These are phyloP conservation scores for Pittosporum tobira DNA, from an alignment of 129 eudicot species.

Conservation along the genomic window DNA sequence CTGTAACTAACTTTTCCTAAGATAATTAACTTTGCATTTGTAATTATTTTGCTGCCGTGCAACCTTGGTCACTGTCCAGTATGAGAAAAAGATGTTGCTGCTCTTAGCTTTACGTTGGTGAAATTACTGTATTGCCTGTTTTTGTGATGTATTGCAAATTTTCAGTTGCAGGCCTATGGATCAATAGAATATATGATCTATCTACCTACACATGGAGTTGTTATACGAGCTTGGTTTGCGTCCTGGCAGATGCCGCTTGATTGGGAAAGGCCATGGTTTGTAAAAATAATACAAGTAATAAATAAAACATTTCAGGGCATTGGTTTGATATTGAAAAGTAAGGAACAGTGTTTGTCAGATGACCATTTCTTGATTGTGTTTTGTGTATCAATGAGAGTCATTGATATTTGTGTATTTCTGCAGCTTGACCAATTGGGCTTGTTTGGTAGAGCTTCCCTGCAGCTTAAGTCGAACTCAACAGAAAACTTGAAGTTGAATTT, in stretches of 20 bases:
- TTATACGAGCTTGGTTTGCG: slow-evolving; percentile 93
- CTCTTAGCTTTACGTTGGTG: neutral
- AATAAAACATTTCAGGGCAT: neutral
- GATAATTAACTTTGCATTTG: neutral
- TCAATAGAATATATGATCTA: slow-evolving; percentile 55
- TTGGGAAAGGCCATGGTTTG: slow-evolving; percentile 98
- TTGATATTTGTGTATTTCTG: no score
- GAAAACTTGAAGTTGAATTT: no score
- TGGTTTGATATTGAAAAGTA: slow-evolving; percentile 1
- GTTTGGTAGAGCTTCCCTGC: no score
- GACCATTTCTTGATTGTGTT: no score
- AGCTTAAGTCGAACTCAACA: no score
- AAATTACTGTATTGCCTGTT: slow-evolving; percentile 7
- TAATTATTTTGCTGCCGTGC: neutral
- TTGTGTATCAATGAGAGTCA: no score
- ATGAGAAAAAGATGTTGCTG: neutral
- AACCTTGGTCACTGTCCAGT: neutral
- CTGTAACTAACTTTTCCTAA: neutral
- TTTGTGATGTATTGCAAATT: slow-evolving; percentile 8
- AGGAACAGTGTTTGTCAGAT: no score
- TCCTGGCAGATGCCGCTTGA: slow-evolving; percentile 99
- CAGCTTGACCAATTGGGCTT: no score
- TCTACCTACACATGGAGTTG: slow-evolving; percentile 83
- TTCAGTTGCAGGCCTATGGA: slow-evolving; percentile 44
- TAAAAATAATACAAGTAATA: no score